phyloP scores from a whole-genome alignment of 495 filamentous ascomycete species.

The Parathielavia appendiculata region DNA sequence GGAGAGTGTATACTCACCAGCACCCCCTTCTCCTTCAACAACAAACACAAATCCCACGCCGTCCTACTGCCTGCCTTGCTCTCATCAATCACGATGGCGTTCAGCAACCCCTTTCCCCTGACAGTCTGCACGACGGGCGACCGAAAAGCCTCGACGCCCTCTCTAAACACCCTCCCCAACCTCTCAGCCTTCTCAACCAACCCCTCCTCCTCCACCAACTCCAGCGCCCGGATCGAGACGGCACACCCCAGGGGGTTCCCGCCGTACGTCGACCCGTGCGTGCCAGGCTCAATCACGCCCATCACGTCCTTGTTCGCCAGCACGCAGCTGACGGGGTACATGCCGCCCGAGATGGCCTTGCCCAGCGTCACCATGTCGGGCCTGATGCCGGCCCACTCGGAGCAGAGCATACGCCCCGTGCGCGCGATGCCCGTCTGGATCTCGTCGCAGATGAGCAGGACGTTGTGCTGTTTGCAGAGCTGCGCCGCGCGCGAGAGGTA shows the following conservation, averaged over 20 bases:
- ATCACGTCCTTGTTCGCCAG: conserved; percentile 86
- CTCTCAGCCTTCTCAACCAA: conserved; percentile 75
- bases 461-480: conserved; percentile 90
- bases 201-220: conserved; percentile 86
- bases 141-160: conserved; percentile 62
- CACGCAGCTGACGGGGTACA: conserved; percentile 97
- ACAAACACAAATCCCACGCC: conserved; percentile 95
- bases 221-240: conserved; percentile 91
- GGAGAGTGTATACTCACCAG: conserved; percentile 54
- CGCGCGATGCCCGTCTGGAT: conserved; percentile 97
- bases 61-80: conserved; percentile 69
- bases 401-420: conserved; percentile 88
- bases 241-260: conserved; percentile 97
- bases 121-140: conserved; percentile 77
- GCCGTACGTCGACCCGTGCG: conserved; percentile 94
- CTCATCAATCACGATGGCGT: conserved; percentile 97
- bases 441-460: conserved; percentile 94
- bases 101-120: conserved; percentile 89
- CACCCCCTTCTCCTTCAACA: conserved; percentile 93
- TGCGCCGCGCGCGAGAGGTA: conserved; percentile 78
- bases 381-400: conserved; percentile 90
- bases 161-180: conserved; percentile 79
- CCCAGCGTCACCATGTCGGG: conserved; percentile 92
- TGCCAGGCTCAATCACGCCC: conserved; percentile 95
- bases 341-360: conserved; percentile 95